Conservation (phyloP, 768 basidiomycete species). For the Rhizopogon sp. region DNA sequence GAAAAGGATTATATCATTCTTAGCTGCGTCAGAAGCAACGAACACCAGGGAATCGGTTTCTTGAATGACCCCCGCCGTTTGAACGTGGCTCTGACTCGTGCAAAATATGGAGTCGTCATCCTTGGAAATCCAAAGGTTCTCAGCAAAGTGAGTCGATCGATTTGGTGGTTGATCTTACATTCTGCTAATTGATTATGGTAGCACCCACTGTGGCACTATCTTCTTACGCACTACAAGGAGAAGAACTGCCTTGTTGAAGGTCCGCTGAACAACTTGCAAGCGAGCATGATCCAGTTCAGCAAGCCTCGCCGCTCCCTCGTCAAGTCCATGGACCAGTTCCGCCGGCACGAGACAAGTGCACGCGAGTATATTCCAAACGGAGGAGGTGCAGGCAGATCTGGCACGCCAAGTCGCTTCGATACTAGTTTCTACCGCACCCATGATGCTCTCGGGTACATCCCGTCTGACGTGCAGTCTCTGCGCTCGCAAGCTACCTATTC, state of each 20-base stretch:
- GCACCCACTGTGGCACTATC: constrained; percentile 98
- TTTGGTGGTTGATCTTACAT: constrained; percentile 1
- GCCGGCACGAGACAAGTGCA: constrained; percentile 88
- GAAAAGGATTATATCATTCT: constrained; percentile 99
- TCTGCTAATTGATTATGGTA: constrained; percentile 28
- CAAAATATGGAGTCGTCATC: constrained; percentile 98
- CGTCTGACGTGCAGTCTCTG: constrained; percentile 92
- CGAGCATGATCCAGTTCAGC: constrained; percentile 99
- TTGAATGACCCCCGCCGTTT: constrained; percentile 94
- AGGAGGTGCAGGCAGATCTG: constrained; percentile 52
- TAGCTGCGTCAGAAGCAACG: constrained; percentile 96
- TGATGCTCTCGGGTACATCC: constrained; percentile 90
- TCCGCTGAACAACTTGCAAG: constrained; percentile 90
- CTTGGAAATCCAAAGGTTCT: constrained; percentile 99
- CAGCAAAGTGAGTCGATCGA: constrained; percentile 72
- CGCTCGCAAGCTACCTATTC: constrained; percentile 96
- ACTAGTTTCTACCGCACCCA: constrained; percentile 94
- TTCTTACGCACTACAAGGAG: constrained; percentile 98
- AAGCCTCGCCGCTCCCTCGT: constrained; percentile 87
- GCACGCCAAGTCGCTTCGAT: constrained; percentile 93
- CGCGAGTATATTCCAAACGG: constrained; percentile 59
- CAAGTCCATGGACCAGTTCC: constrained; percentile 91
- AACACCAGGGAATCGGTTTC: constrained; percentile 99
- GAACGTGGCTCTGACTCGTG: constrained; percentile 95
- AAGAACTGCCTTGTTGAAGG: constrained; percentile 92